phyloP scores from a whole-genome alignment of 495 filamentous ascomycete genomes.

The Bathelium albidoporum region DNA sequence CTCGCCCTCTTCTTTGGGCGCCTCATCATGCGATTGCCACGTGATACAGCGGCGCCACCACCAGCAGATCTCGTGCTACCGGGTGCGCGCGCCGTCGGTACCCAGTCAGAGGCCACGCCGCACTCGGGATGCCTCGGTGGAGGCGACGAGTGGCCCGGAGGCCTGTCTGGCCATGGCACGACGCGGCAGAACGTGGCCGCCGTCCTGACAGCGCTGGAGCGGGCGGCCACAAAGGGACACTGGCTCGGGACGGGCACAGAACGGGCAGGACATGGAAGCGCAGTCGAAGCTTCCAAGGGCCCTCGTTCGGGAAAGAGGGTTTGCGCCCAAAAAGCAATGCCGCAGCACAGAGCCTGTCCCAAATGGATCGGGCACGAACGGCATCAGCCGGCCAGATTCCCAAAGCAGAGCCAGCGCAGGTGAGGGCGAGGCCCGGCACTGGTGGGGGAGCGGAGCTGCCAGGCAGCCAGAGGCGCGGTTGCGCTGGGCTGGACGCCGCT shows the following conservation, averaged over 20 bases:
- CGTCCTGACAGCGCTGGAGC: neutral
- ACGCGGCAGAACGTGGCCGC: conserved; percentile 3
- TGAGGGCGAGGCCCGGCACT: neutral
- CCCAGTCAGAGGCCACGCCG: neutral
- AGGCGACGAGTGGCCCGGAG: neutral
- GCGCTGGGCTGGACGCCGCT: neutral
- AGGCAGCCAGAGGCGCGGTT: neutral
- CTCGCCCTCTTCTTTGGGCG: conserved; percentile 6
- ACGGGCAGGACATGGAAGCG: neutral
- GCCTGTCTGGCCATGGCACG: neutral
- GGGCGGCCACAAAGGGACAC: neutral
- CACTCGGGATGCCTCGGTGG: conserved; percentile 1
- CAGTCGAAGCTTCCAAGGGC: neutral
- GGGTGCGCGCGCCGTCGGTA: neutral
- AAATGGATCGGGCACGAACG: neutral
- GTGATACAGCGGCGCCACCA: conserved; percentile 11
- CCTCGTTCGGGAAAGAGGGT: neutral
- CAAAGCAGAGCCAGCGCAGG: neutral
- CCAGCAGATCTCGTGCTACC: conserved; percentile 2
- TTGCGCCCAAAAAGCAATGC: neutral
- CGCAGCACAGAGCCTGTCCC: neutral
- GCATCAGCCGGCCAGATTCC: neutral
- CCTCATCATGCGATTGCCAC: conserved; percentile 9
- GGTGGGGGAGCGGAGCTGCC: neutral
- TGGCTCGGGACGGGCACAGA: neutral